Percentiles rank a stretch among this genome's conserved stretches.
These are phyloP conservation scores for Quillaja saponaria DNA, from an alignment of 306 rosid genomes.

Conservation along the genomic window DNA sequence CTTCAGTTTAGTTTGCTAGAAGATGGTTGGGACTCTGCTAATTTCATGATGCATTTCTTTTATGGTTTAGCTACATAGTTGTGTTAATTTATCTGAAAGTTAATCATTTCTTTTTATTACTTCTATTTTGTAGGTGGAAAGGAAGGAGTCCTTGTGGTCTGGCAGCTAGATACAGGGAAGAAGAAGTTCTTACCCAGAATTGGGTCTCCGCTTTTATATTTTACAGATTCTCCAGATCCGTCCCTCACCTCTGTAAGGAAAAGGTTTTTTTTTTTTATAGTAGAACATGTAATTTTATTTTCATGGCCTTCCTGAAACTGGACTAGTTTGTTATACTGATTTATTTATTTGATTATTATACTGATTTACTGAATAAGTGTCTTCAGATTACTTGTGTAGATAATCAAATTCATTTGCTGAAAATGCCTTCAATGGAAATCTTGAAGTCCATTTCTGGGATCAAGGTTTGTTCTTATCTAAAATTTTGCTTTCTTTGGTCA, in stretches of 20 bases:
- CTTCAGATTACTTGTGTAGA: conserved; percentile 89
- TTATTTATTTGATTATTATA: too few species aligned
- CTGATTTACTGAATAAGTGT: conserved; percentile 51
- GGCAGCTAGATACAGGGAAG: conserved; percentile 91
- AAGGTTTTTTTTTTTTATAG: conserved; percentile 16
- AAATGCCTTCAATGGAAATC: conserved; percentile 87
- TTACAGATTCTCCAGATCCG: conserved; percentile 78
- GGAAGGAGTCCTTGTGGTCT: conserved; percentile 94
- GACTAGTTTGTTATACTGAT: conserved; percentile 29
- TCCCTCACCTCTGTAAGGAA: conserved; percentile 72
- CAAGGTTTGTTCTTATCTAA: conserved; percentile 59
- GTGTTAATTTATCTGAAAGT: conserved; percentile 8
- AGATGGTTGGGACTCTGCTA: conserved; percentile 9
- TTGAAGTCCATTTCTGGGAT: conserved; percentile 87
- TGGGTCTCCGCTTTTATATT: conserved; percentile 86
- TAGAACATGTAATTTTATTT: conserved; percentile 10
- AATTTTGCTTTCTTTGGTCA: not conserved
- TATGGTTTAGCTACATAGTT: conserved; percentile 1
- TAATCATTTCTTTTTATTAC: conserved; percentile 31
- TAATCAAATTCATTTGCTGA: conserved; percentile 80
- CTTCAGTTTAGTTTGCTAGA: conserved; percentile 6
- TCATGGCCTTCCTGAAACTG: conserved; percentile 19
- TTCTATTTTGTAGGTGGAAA: conserved; percentile 64
- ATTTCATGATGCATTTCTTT: not conserved
- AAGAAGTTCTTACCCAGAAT: conserved; percentile 77